Evolutionary conservation across 2,329 filamentous ascomycete species (phyloP), one percentile per base, ranked within the genome.

Genomic region (Trichoderma sp.): DNA sequence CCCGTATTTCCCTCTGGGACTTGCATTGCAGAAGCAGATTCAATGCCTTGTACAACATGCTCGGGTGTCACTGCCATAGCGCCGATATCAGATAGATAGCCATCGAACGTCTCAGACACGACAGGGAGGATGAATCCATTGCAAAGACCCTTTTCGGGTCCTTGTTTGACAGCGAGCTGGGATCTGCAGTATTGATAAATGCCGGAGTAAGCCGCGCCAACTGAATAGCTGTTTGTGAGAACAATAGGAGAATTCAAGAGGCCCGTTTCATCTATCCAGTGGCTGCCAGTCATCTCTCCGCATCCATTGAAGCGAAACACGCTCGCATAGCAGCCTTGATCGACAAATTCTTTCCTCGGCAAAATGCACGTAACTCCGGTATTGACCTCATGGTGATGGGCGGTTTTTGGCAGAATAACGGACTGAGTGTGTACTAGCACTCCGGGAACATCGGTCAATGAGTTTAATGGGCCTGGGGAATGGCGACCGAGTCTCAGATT

Each of bases 91-190:
- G 86, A 89, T n/a, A 90, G 75, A 73, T 83, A 85, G 36, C 88
- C 87, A 74, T 90, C 88, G 62, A 86, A 89, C 0, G 88, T 90
- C 79, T 90, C 87, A 0, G 81, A 86, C 0, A 91, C 86, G 3
- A 90, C 84, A 0, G 88, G 88, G 8, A 84, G 72, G 15, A 88
- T 77, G 73, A 87, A 87, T 83, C 84, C 87, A 72, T 86, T 84
- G 11, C 84, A 81, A 32, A 82, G 78, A 1, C 80, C 81, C 8
- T 82, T 82, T 0, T 79, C 74, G 15, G 82, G 78, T 26, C 78
- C 76, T 63, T 85, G 78, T 53, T 86, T 78, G 32, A 83, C 79
- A 64, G 87, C 83, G 5, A 82, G 83, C 75, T 34, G 30, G 2
- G 57, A 60, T 24, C 57, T 60, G 30, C 57, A 60, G 9, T 87